Conservation (phyloP, 352 stramenopile species). For the Peronosclerospora sorghi region DNA sequence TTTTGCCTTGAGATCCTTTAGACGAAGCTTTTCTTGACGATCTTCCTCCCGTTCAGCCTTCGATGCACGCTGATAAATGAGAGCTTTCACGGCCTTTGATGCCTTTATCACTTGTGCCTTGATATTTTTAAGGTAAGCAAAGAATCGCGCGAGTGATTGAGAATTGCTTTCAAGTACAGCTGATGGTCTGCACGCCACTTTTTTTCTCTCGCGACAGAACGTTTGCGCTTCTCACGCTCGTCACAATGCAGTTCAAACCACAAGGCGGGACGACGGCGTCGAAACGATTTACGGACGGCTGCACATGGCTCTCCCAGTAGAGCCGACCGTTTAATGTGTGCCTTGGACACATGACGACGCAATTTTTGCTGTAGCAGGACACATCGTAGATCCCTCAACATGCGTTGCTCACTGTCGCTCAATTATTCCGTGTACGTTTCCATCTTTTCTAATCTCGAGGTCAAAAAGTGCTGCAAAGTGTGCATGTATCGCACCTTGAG, state of each 20-base stretch:
- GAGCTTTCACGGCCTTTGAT: conserved; percentile 56
- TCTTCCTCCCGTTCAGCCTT: conserved; percentile 82
- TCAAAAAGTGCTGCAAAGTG: conserved; percentile 59
- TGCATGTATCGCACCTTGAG: conserved; percentile 67
- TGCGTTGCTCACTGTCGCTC: conserved; percentile 31
- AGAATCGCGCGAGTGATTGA: conserved; percentile 83
- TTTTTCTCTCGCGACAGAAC: conserved; percentile 75
- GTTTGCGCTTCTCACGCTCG: conserved; percentile 72
- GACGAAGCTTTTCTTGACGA: conserved; percentile 76
- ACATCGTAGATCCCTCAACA: conserved; percentile 51
- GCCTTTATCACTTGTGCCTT: conserved; percentile 62
- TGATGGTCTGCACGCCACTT: conserved; percentile 66
- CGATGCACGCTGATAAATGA: conserved; percentile 63
- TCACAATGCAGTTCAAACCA: conserved; percentile 54
- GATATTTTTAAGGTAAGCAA: conserved; percentile 78
- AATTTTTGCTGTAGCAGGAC: conserved; percentile 68
- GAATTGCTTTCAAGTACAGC: conserved; percentile 65
- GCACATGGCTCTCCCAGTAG: conserved; percentile 49
- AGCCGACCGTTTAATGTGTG: conserved; percentile 58
- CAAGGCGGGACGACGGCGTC: conserved; percentile 49
- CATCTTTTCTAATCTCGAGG: conserved; percentile 48
- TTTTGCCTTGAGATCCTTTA: conserved; percentile 89
- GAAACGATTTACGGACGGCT: conserved; percentile 67
- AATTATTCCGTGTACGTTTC: conserved; percentile 29
- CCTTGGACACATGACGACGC: conserved; percentile 41